These are phyloP conservation scores for Geotrichum cucujoidarum DNA, from an alignment of 1,139 yeast species.

Conservation along the genomic window DNA sequence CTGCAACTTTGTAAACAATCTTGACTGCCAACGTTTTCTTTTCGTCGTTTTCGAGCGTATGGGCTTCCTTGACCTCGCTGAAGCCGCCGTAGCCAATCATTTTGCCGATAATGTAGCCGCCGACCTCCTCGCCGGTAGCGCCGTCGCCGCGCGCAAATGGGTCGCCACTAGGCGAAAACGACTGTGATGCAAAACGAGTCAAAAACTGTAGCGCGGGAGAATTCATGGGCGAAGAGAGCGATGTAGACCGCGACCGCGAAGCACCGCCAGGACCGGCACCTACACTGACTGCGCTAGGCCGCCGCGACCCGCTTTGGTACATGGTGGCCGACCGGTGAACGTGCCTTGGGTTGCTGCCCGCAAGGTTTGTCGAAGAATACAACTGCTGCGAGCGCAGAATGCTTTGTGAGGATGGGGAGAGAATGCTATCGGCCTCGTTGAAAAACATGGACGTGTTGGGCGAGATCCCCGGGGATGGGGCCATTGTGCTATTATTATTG, in stretches of 20 bases:
- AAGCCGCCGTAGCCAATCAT: conserved; percentile 91
- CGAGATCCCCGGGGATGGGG: conserved; percentile 7
- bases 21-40: conserved; percentile 61
- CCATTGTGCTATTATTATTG: too few relatives aligned
- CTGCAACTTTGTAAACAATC: conserved; percentile 48
- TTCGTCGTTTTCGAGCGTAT: conserved; percentile 38
- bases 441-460: conserved; percentile 14
- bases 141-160: conserved; percentile 30
- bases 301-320: conserved; percentile 2
- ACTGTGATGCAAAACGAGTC: conserved; percentile 17
- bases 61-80: conserved; percentile 82
- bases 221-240: conserved; percentile 9
- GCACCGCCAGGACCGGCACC: too few relatives aligned
- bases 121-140: conserved; percentile 49
- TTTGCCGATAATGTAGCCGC: conserved; percentile 48
- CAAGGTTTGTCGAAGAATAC: neutral
- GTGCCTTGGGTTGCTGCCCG: neutral
- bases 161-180: conserved; percentile 9
- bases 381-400: conserved; percentile 2
- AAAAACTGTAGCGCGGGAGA: conserved; percentile 15
- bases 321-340: conserved; percentile 16
- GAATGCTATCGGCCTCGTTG: neutral
- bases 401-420: conserved; percentile 9
- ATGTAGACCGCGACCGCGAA: conserved; percentile 11
- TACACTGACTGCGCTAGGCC: neutral